Conservation (phyloP, 169 alveolate species). For the Eimeria acervulina region DNA sequence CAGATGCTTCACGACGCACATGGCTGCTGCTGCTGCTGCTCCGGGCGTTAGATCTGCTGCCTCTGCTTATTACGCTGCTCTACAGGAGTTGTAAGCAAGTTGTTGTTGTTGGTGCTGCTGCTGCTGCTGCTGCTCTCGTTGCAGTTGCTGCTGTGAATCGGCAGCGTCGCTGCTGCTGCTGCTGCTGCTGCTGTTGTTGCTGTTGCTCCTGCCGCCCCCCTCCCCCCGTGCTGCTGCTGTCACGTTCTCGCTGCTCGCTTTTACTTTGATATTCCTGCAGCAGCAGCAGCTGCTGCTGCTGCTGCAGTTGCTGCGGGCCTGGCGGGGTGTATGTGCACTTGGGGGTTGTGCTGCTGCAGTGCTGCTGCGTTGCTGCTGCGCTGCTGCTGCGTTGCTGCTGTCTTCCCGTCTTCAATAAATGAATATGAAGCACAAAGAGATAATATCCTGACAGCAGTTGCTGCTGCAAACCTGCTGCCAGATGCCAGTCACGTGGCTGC, state of each 20-base stretch:
- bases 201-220: background rate
- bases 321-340: background rate
- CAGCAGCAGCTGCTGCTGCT: background rate
- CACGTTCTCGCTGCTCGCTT: background rate
- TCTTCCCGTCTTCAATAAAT: background rate
- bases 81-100: no score
- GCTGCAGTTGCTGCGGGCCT: no score
- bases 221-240: conserved; percentile 4
- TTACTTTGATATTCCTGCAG: background rate
- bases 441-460: background rate
- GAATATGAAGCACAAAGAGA: background rate
- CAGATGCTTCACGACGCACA: no score
- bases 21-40: no score
- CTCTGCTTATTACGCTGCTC: background rate
- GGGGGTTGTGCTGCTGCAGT: background rate
- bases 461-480: background rate
- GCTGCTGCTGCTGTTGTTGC: background rate
- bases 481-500: background rate
- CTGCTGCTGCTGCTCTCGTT: background rate
- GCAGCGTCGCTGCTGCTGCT: background rate
- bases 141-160: background rate
- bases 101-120: no score
- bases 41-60: no score
- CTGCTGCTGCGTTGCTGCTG: background rate
- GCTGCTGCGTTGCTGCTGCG: conserved; percentile 1